Conservation (phyloP, 495 filamentous ascomycete species). For the Geopyxis carbonaria region DNA sequence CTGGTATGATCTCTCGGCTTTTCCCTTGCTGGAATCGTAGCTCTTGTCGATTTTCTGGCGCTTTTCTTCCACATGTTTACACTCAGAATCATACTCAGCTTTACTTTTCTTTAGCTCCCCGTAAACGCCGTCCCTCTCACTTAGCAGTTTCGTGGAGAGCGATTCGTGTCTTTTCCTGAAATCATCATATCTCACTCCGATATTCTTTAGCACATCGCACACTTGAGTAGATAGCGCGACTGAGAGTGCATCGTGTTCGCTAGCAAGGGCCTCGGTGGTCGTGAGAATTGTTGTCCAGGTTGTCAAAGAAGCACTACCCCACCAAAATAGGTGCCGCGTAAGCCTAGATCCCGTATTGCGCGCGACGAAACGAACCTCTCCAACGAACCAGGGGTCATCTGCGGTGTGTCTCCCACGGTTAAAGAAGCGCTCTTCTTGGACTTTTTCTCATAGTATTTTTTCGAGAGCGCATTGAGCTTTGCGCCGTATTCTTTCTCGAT, state of each 20-base stretch:
- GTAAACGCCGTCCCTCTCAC: slow-evolving; percentile 68
- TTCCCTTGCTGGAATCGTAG: slow-evolving; percentile 67
- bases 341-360: neutral
- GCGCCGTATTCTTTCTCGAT: slow-evolving; percentile 94
- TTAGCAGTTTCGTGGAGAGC: slow-evolving; percentile 72
- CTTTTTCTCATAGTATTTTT: slow-evolving; percentile 95
- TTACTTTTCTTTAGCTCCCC: slow-evolving; percentile 80
- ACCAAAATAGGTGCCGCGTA: slow-evolving; percentile 3
- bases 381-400: slow-evolving; percentile 83
- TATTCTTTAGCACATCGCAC: slow-evolving; percentile 64
- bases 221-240: slow-evolving; percentile 58
- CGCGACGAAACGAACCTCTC: slow-evolving; percentile 44
- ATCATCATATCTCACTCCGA: slow-evolving; percentile 66
- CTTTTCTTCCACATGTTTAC: slow-evolving; percentile 85
- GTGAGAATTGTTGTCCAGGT: slow-evolving; percentile 91
- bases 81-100: slow-evolving; percentile 76
- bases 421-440: slow-evolving; percentile 70
- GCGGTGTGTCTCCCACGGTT: slow-evolving; percentile 86
- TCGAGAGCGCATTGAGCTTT: slow-evolving; percentile 70
- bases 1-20: slow-evolving; percentile 77
- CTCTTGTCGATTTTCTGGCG: slow-evolving; percentile 85
- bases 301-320: slow-evolving; percentile 63
- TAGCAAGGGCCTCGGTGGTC: slow-evolving; percentile 70
- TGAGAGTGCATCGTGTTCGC: slow-evolving; percentile 72
- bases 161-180: slow-evolving; percentile 81